Base-by-base conservation (phyloP, 768 basidiomycete genomes). In the Chalciporus piperatus region DNA sequence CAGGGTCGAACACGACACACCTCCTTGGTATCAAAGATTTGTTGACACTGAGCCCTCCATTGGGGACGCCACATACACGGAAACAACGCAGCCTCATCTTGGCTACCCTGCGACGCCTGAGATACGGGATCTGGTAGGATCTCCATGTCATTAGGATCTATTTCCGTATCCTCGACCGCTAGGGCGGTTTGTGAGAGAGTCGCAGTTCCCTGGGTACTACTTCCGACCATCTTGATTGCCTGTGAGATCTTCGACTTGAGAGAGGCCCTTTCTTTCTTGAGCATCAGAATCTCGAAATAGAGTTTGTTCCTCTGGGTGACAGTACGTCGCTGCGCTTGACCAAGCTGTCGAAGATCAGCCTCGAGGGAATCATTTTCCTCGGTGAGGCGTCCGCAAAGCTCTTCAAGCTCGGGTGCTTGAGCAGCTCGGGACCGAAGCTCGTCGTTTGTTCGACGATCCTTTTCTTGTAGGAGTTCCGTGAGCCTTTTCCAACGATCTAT, bases 381-480 rank as follows among this genome's bases (percentile, higher is more conserved):
- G 0, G 37, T 61, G 25, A 77, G 66, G 30, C 65, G 60, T 7
- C 30, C 57, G 56, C 74, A 75, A 39, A 68, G 65, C 8, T 66
- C 70, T 25, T 61, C 58, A 23, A 85, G 63, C 63, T 82, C 81
- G 0, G 81, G 82, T 32, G 74, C 72, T 60, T 80, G 77, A 6
- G 79, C 85, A 2, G 87, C 86, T 22, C 76, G 73, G 46, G 68
- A 58, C 17, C 86, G 72, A 17, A 88, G 67, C 1, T 81, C 79
- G 44, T 85, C 84, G 52, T 81, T 75, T n/a, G 84, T 85, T 52
- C 77, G 70, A 48, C 62, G 59, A 46, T 84, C 83, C 62, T 81
- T 82, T 65, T 82, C 77, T 54, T 78, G 73, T 47, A 82, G 51
- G 54, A 88, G 77, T 20, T 70, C 65, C 12, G 75, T 69, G 46